Evolutionary conservation across 2,329 filamentous ascomycete species (phyloP), one percentile per base, ranked within the genome.

Genomic region (Colletotrichum acutatum): DNA sequence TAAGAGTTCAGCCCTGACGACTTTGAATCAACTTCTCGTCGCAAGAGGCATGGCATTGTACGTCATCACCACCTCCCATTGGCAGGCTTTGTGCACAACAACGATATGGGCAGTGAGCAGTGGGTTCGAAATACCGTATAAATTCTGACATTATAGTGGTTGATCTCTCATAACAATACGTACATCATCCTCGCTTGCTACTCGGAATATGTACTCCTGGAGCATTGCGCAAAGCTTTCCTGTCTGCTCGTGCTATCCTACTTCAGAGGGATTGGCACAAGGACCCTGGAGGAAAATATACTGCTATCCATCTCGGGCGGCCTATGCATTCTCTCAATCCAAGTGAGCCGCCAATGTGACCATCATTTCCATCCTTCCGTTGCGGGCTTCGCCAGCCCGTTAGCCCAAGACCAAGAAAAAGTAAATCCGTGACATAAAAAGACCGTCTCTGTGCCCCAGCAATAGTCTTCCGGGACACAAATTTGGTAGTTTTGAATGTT

Each of bases 161-260:
- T 63, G 52, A 71, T 72, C 60, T 66, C 65, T 74, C 71, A 66
- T 75, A 74, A 74, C 66, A 42, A 74, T 74, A 75, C 74, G 60
- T 72, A 72, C 71, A 71, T 74, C 66, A 59, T 68, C 58, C 58
- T 57, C 32, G 19, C 53, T 56, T 59, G 57, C 57, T 42, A 57
- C 62, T 56, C 30, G 42, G 46, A 53, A 57, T 14, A 19, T 61
- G 26, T 57, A 19, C 58, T 60, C 30, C 54, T 42, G 34, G 46
- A 56, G 66, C 59, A 4, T 24, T 8, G 22, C n/a, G 12, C 60
- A 16, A 66, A 49, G 54, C 52, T 30, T 22, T 22, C 24, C 24
- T 32, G 22, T n/a, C 32, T 24, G 30, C 12, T 49, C n/a, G 52
- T 70, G 60, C 60, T 65, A 62, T 64, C 46, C 66, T 61, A 58